Evolutionary conservation across 1,284 basidiomycete genomes (phyloP).

Genomic region (Boletus sp.): DNA sequence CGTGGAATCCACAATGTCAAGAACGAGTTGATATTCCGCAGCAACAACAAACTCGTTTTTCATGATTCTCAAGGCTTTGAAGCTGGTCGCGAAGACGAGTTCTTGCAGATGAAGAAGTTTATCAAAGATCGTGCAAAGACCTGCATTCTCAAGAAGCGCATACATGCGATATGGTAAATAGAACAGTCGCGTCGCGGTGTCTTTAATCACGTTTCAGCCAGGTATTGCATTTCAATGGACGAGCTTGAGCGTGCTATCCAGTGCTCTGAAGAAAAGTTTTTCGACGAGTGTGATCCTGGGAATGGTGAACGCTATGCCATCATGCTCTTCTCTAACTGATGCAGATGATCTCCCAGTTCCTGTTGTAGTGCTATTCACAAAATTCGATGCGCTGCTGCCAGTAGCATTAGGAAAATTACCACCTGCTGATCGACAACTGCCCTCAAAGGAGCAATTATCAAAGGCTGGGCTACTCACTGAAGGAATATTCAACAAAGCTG

Average conservation of each 20-base stretch:
- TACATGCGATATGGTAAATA: no score
- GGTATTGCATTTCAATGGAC: constrained; percentile 5
- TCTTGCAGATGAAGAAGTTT: not conserved
- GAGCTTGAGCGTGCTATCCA: not conserved
- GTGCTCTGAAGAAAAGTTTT: not conserved
- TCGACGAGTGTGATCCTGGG: not conserved
- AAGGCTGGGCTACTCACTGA: not conserved
- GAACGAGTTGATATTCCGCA: not conserved
- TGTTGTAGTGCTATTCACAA: constrained; percentile 1
- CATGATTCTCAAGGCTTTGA: constrained; percentile 2
- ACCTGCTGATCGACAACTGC: not conserved
- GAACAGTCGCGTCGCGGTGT: rapidly evolving
- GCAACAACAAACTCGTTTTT: not conserved
- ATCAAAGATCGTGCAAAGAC: not conserved
- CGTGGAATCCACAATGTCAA: not conserved
- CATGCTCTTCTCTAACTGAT: not conserved
- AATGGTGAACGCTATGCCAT: not conserved
- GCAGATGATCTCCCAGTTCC: not conserved
- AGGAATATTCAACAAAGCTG: not conserved
- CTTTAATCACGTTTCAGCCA: not conserved
- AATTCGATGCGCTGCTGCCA: not conserved
- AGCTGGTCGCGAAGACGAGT: not conserved
- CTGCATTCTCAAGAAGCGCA: not conserved
- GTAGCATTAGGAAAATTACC: not conserved
- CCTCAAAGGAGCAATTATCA: not conserved